phyloP scores from a whole-genome alignment of 2,329 filamentous ascomycete genomes.

The Fusarium sp. region DNA sequence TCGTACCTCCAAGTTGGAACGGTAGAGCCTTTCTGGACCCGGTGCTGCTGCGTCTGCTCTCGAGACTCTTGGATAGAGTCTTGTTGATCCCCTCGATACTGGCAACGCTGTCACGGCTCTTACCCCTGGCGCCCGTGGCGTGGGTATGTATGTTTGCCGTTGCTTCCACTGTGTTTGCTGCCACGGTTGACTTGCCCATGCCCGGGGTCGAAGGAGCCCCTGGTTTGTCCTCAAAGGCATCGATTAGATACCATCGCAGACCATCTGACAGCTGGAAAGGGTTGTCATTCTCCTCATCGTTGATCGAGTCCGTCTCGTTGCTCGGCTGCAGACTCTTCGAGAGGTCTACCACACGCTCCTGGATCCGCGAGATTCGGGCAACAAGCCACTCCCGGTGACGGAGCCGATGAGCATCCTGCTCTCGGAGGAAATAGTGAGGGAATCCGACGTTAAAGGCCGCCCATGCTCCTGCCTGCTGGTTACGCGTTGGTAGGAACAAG shows the following conservation, averaged over 20 bases:
- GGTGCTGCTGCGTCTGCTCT: conserved; percentile 90
- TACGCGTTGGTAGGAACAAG: conserved; percentile 92
- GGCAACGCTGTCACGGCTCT: conserved; percentile 59
- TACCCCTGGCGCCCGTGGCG: conserved; percentile 57
- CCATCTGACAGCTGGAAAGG: conserved; percentile 97
- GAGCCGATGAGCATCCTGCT: conserved; percentile 89
- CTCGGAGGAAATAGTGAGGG: conserved; percentile 95
- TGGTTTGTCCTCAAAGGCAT: conserved; percentile 92
- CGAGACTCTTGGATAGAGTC: conserved; percentile 86
- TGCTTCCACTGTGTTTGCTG: conserved; percentile 87
- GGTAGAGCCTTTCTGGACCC: conserved; percentile 82
- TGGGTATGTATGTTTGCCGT: conserved; percentile 76
- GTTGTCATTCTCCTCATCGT: conserved; percentile 87
- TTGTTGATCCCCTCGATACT: conserved; percentile 80
- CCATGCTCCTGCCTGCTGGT: conserved; percentile 95
- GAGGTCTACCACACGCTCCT: conserved; percentile 93
- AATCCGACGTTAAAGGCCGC: conserved; percentile 98
- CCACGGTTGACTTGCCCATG: conserved; percentile 90
- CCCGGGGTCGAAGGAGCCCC: conserved; percentile 93
- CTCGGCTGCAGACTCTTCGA: conserved; percentile 76
- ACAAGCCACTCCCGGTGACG: conserved; percentile 94
- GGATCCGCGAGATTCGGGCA: conserved; percentile 88
- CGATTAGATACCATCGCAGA: conserved; percentile 94
- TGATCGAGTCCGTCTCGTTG: conserved; percentile 62
- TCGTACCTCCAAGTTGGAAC: conserved; percentile 58